These are phyloP conservation scores for Arthrobotrys conoides DNA, from an alignment of 2,329 filamentous ascomycete species.

Conservation along the genomic window DNA sequence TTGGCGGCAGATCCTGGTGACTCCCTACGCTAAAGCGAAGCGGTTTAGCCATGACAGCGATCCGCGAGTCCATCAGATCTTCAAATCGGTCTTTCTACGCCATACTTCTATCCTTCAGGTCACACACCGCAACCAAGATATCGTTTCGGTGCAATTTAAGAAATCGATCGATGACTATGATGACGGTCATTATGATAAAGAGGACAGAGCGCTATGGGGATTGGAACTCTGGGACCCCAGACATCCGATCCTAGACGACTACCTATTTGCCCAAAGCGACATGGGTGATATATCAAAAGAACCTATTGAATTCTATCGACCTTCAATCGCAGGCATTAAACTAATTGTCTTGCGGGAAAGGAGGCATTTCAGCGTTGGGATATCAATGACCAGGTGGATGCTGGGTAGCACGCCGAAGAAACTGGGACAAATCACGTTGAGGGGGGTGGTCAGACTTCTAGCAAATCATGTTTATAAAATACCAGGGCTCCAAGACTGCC, in stretches of 20 bases:
- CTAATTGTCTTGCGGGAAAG: neutral
- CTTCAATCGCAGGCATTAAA: neutral
- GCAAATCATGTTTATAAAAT: neutral
- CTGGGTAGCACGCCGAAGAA: neutral
- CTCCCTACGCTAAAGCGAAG: neutral
- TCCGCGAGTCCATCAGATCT: slow-evolving; percentile 32
- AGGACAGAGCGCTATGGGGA: slow-evolving; percentile 9
- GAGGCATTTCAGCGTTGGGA: neutral
- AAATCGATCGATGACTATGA: slow-evolving; percentile 3
- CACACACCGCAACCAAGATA: neutral
- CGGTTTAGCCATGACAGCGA: slow-evolving; percentile 8
- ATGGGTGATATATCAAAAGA: neutral
- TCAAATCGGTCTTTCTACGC: slow-evolving; percentile 13
- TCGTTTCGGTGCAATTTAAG: slow-evolving; percentile 4
- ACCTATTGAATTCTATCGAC: neutral
- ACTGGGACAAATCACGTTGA: neutral
- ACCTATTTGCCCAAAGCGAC: neutral
- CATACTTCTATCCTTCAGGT: slow-evolving; percentile 14
- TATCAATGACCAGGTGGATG: neutral
- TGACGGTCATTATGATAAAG: neutral
- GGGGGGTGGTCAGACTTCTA: neutral
- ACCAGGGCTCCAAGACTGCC: neutral
- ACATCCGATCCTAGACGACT: slow-evolving; percentile 23
- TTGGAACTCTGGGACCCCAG: neutral
- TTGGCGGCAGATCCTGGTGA: slow-evolving; percentile 24